Percentiles rank a stretch among this genome's conserved stretches.
phyloP scores from a whole-genome alignment of 306 rosid species.

The Spatholobus suberectus region DNA sequence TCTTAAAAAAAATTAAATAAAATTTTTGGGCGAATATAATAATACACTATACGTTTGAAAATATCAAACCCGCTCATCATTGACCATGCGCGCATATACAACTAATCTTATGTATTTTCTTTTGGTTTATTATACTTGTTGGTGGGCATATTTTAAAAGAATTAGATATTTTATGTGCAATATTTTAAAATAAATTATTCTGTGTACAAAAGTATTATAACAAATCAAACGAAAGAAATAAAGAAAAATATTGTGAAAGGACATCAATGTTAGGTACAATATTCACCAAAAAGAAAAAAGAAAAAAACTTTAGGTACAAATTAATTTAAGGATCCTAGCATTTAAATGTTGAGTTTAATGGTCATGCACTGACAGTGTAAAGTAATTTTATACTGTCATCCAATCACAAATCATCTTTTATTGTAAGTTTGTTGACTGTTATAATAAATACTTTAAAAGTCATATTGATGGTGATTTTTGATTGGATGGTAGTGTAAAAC shows the following conservation, averaged over 20 bases:
- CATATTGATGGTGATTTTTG: too few species aligned
- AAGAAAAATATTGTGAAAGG: neutral
- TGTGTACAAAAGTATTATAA: neutral
- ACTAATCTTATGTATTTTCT: neutral
- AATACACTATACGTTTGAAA: neutral
- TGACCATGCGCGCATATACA: neutral
- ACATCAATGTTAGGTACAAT: neutral
- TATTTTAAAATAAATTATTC: conserved; percentile 5
- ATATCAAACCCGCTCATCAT: neutral
- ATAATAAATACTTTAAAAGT: too few species aligned
- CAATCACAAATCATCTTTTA: too few species aligned
- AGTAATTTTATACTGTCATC: too few species aligned
- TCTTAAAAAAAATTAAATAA: neutral
- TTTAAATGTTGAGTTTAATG: too few species aligned
- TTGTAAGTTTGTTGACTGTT: too few species aligned
- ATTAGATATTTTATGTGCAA: neutral
- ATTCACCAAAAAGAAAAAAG: too few species aligned
- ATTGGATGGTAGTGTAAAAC: too few species aligned
- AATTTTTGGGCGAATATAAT: neutral
- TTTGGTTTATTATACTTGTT: neutral
- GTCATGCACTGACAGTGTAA: too few species aligned
- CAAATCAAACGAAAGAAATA: neutral
- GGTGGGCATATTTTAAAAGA: neutral
- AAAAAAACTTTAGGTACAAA: too few species aligned
- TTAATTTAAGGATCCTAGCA: neutral